Evolutionary conservation across 768 basidiomycete species (phyloP), one percentile per base, ranked within the genome.

Genomic region (Phlebiopsis gigantea): DNA sequence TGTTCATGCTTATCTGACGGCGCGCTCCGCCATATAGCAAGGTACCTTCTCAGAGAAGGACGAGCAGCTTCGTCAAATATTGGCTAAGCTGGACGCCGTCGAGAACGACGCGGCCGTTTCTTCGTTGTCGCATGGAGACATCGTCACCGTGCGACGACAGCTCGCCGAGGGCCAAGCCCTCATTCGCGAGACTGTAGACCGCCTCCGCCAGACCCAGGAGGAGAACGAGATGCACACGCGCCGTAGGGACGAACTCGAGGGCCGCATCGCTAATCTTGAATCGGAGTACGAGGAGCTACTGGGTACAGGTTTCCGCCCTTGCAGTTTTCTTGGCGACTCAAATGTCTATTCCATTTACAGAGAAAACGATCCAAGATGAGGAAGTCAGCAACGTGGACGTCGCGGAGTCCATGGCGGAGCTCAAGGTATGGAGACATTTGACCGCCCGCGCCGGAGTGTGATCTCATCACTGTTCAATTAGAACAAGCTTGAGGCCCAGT

Each of bases 31-130:
- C 43, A 56, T 59, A 61, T 63, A 91, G 90, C 90, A 93, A 76
- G 92, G 90, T n/a, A 85, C 88, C 1, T 90, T 94, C 71, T 94
- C 93, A 55, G 93, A 96, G 77, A 94, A 93, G 76, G 93, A 96
- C 70, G 93, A 96, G 65, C 90, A 93, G 62, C 79, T 97, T 65
- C 87, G 94, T 59, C 81, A 85, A 48, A 81, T 93, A 52, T 78
- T 97, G 58, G 77, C 82, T 12, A 95, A 94, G 68, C 78, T 97
- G 63, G 93, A 96, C 65, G 80, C 78, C 61, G 82, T 93, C 63
- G 91, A 93, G 65, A 78, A 82, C 22, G 79, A 79, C 52, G 70
- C 72, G 0, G 73, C 79, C 54, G 71, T 77, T 12, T 79, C 80
- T 19, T 72, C 80, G 26, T 74, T 93, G 52, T 83, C 87, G 2